These are phyloP conservation scores for Russula ochroleuca DNA, from an alignment of 768 basidiomycete genomes.

Conservation along the genomic window DNA sequence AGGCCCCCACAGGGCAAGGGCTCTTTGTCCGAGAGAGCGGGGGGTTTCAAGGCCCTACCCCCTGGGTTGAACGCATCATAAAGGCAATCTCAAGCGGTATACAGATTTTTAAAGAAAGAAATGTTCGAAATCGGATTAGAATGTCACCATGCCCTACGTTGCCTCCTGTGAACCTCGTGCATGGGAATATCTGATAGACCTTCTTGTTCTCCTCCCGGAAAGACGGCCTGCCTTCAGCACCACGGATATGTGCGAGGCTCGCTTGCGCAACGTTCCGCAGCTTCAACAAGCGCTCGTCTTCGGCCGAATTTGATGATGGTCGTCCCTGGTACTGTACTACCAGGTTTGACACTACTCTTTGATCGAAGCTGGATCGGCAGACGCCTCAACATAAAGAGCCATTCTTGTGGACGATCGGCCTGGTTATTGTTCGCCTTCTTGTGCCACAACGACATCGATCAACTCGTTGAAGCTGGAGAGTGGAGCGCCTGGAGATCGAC, in stretches of 20 bases:
- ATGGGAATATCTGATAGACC: background rate
- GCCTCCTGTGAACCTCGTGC: background rate
- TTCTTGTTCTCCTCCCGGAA: background rate
- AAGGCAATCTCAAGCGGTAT: background rate
- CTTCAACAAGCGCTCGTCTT: constrained; percentile 40
- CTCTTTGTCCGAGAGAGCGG: background rate
- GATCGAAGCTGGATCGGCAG: background rate
- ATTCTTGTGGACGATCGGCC: background rate
- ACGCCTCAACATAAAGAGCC: background rate
- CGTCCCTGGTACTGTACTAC: constrained; percentile 31
- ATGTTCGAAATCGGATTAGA: background rate
- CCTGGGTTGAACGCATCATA: background rate
- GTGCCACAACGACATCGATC: constrained; percentile 69
- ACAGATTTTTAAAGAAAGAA: background rate
- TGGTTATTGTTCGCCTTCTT: constrained; percentile 52
- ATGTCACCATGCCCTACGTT: background rate
- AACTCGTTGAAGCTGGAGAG: constrained; percentile 69
- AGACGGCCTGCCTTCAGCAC: background rate
- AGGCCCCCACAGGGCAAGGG: background rate
- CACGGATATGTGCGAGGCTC: background rate
- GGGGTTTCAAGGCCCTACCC: background rate
- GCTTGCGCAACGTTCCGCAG: background rate
- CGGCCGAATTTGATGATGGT: constrained; percentile 41
- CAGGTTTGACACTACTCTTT: constrained; percentile 45
- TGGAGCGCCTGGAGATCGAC: constrained; percentile 43